Evolutionary conservation across 306 rosid genomes (phyloP).

Genomic region (Clitoria ternatea): DNA sequence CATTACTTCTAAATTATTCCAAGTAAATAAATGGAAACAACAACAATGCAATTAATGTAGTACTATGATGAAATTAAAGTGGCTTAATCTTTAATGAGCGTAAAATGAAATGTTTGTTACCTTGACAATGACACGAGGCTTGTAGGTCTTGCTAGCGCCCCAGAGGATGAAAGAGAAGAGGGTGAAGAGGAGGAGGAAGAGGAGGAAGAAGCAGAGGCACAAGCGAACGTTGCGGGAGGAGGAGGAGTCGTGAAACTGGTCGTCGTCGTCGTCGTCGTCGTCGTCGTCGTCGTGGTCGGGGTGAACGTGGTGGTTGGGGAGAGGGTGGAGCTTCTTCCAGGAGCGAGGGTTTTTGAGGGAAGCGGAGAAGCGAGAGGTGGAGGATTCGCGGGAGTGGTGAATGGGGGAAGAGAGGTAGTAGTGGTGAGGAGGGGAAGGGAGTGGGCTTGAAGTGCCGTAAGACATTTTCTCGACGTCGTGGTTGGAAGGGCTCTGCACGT

Average conservation of each 20-base stretch:
- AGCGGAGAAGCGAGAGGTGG: conserved; percentile 88
- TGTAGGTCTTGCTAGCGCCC: conserved; percentile 83
- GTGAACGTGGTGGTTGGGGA: conserved; percentile 18
- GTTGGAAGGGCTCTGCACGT: conserved; percentile 92
- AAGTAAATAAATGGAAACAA: too few relatives aligned
- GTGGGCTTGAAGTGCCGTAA: conserved; percentile 78
- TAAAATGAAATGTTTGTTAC: too few relatives aligned
- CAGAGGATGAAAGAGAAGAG: conserved; percentile 70
- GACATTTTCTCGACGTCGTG: conserved; percentile 95
- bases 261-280: neutral
- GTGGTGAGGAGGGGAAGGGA: conserved; percentile 71
- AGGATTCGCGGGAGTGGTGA: conserved; percentile 96
- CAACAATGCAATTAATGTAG: too few relatives aligned
- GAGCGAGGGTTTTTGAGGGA: conserved; percentile 61
- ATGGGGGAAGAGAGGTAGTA: conserved; percentile 77
- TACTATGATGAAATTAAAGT: too few relatives aligned
- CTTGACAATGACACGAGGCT: conserved; percentile 54
- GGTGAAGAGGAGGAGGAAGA: conserved; percentile 53
- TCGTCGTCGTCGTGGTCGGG: conserved; percentile 19
- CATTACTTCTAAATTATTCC: too few relatives aligned
- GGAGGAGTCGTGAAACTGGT: neutral
- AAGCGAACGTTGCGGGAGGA: conserved; percentile 40
- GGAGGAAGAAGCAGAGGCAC: conserved; percentile 47
- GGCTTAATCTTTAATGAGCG: too few relatives aligned
- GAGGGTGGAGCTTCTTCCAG: conserved; percentile 60